Percentiles rank a stretch among this genome's conserved stretches.
Evolutionary conservation across 2,329 filamentous ascomycete genomes (phyloP).

Genomic region (Colletotrichum lindemuthianum): DNA sequence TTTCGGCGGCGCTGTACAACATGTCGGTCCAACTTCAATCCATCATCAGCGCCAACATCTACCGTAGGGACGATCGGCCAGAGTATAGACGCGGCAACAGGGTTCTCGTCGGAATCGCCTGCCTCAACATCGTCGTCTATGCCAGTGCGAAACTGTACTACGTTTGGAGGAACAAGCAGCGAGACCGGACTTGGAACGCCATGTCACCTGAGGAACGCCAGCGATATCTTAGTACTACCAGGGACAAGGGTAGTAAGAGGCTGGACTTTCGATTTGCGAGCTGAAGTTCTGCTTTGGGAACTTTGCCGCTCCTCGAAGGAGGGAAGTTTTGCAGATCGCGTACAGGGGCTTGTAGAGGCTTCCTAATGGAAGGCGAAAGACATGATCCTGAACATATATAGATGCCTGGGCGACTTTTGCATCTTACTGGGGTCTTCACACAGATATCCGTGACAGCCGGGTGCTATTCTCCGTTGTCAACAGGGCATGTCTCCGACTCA

Average conservation of each 20-base stretch:
- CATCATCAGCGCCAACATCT: constrained; percentile 58
- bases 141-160: constrained; percentile 64
- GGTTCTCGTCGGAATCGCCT: constrained; percentile 38
- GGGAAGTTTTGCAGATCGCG: constrained; percentile 6
- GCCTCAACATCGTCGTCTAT: constrained; percentile 46
- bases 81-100: constrained; percentile 41
- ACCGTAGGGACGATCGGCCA: constrained; percentile 56
- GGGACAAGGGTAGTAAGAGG: constrained; percentile 37
- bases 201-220: constrained; percentile 49
- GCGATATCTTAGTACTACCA: constrained; percentile 32
- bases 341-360: not conserved
- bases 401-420: constrained; percentile 8
- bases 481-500: constrained; percentile 17
- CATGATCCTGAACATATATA: not conserved
- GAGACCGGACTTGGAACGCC: constrained; percentile 56
- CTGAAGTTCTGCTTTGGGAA: constrained; percentile 24
- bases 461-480: constrained; percentile 4
- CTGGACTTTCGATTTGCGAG: constrained; percentile 38
- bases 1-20: constrained; percentile 71
- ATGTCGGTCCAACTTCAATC: constrained; percentile 57
- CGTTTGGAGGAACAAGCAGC: constrained; percentile 55
- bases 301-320: constrained; percentile 10
- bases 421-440: constrained; percentile 22
- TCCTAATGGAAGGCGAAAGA: not conserved
- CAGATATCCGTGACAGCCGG: constrained; percentile 19